Percentiles rank a stretch among this genome's conserved stretches.
These are phyloP conservation scores for Stemphylium beticola DNA, from an alignment of 2,329 filamentous ascomycete genomes.

Conservation along the genomic window DNA sequence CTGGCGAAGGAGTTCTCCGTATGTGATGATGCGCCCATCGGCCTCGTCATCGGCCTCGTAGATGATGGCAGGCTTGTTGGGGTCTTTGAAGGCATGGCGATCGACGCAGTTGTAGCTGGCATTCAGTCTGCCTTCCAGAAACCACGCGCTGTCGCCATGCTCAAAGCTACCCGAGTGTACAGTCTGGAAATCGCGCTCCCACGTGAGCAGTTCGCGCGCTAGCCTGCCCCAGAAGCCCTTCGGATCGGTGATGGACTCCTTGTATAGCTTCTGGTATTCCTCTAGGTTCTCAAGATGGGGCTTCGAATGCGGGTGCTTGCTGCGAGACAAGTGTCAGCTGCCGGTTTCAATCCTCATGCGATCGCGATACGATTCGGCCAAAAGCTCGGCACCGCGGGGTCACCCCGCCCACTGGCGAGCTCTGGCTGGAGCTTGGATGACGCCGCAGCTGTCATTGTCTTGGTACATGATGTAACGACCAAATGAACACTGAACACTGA, in stretches of 20 bases:
- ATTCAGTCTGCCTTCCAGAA: slow-evolving; percentile 90
- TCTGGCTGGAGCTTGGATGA: slow-evolving; percentile 16
- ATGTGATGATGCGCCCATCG: slow-evolving; percentile 89
- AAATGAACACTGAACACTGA: slow-evolving; percentile 13
- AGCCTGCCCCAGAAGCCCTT: slow-evolving; percentile 86
- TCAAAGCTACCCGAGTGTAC: slow-evolving; percentile 77
- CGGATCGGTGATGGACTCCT: slow-evolving; percentile 88
- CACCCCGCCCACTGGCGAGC: slow-evolving; percentile 38
- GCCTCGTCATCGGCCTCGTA: slow-evolving; percentile 94
- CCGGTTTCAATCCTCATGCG: slow-evolving; percentile 2
- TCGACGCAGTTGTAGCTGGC: slow-evolving; percentile 98
- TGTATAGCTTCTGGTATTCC: slow-evolving; percentile 69
- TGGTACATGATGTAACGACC: slow-evolving; percentile 28
- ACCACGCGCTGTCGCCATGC: slow-evolving; percentile 91
- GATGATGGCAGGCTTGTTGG: slow-evolving; percentile 92
- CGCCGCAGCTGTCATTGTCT: slow-evolving; percentile 20
- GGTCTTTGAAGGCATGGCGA: slow-evolving; percentile 93
- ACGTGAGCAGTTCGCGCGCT: slow-evolving; percentile 87
- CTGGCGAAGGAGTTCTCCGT: slow-evolving; percentile 89
- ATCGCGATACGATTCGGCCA: slow-evolving; percentile 7
- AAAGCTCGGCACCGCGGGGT: slow-evolving; percentile 36
- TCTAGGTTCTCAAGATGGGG: slow-evolving; percentile 66
- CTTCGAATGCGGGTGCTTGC: slow-evolving; percentile 64
- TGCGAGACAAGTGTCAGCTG: slow-evolving; percentile 35
- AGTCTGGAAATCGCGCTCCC: slow-evolving; percentile 91